Evolutionary conservation across 2,329 filamentous ascomycete species (phyloP).

Genomic region (Botrytis aclada): DNA sequence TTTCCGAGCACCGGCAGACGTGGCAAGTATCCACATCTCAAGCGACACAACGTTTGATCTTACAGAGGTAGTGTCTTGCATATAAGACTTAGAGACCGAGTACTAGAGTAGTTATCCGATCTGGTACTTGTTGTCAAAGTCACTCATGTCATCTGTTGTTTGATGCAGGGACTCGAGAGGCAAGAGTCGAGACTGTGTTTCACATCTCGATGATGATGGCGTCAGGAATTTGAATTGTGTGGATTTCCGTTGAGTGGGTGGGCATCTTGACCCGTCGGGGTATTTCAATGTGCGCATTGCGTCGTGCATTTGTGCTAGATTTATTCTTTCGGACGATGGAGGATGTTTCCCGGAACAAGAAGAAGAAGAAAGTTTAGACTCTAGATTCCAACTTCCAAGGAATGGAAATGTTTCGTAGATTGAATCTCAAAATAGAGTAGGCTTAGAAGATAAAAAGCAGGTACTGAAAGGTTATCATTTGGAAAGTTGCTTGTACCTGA

Average conservation of each 20-base stretch:
- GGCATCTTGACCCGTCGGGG: neutral
- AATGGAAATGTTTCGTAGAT: neutral
- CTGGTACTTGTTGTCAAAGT: constrained; percentile 1
- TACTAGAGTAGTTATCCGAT: constrained; percentile 5
- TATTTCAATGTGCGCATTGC: neutral
- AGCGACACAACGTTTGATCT: constrained; percentile 7
- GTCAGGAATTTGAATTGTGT: neutral
- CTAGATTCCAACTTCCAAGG: neutral
- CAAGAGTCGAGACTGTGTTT: neutral
- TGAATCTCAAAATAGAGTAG: constrained; percentile 7
- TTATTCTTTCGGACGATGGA: neutral
- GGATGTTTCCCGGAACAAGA: neutral
- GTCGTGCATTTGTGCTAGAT: neutral
- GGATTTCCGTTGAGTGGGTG: neutral
- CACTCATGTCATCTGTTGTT: neutral
- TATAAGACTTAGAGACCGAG: constrained; percentile 11
- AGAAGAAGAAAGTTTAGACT: neutral
- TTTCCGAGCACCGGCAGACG: neutral
- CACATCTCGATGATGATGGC: neutral
- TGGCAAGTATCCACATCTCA: constrained; percentile 12
- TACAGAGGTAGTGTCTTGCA: constrained; percentile 4
- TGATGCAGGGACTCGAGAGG: constrained; percentile 2
- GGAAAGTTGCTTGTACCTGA: neutral
- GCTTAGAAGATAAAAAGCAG: constrained; percentile 1
- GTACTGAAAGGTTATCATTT: neutral